Conservation (phyloP, 768 basidiomycete genomes). For the Rhizopogon vesiculosus region DNA sequence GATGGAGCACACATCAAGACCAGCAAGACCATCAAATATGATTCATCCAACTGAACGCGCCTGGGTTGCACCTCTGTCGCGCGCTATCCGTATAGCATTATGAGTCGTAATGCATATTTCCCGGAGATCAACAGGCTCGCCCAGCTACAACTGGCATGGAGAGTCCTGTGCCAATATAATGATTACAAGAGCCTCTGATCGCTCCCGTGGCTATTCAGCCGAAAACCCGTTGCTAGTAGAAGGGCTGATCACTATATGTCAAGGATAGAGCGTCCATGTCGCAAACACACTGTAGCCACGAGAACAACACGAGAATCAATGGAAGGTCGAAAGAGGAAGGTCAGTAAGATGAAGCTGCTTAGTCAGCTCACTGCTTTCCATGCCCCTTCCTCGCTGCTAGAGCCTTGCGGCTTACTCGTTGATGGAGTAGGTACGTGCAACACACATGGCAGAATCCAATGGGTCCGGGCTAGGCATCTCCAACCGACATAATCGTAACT, state of each 20-base stretch:
- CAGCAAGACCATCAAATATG: not conserved
- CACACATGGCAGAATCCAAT: slow-evolving; percentile 15
- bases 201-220: not conserved
- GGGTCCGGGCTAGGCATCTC: not conserved
- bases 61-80: not conserved
- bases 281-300: not conserved
- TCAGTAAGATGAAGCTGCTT: slow-evolving; percentile 15
- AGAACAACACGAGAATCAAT: not conserved
- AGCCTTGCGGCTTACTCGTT: slow-evolving; percentile 7
- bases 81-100: not conserved
- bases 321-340: slow-evolving; percentile 19
- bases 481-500: slow-evolving; percentile 12
- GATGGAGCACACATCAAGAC: not conserved
- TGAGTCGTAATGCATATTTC: not conserved
- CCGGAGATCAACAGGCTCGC: not conserved
- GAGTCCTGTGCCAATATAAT: not conserved
- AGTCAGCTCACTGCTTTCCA: slow-evolving; percentile 17
- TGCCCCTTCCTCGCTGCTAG: slow-evolving; percentile 15
- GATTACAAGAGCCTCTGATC: too few species aligned
- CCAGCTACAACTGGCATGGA: not conserved
- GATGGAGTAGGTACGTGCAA: slow-evolving; percentile 2
- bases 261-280: not conserved
- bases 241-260: too few species aligned
- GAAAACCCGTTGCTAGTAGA: not conserved
- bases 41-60: not conserved